These are phyloP conservation scores for Fusarium tanahbumbuense DNA, from an alignment of 2,329 filamentous ascomycete genomes.

Conservation along the genomic window DNA sequence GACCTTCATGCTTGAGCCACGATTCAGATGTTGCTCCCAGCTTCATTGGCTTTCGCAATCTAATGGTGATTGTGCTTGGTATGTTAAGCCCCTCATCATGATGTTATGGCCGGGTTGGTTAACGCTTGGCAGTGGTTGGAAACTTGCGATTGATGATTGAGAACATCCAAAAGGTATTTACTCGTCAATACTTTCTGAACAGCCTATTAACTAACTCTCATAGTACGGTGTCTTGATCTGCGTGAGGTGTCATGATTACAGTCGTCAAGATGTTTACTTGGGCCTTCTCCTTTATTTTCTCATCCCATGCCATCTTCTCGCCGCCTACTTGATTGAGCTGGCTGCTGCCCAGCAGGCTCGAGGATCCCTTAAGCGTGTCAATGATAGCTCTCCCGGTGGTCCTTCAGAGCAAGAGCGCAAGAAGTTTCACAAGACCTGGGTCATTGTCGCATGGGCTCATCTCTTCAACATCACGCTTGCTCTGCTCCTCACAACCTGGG, in stretches of 20 bases:
- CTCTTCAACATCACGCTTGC: constrained; percentile 85
- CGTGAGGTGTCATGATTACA: constrained; percentile 88
- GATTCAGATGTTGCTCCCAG: constrained; percentile 81
- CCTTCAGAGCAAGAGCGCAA: constrained; percentile 69
- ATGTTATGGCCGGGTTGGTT: constrained; percentile 26
- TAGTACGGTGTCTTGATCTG: constrained; percentile 97
- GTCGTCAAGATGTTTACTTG: constrained; percentile 78
- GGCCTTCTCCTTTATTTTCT: constrained; percentile 84
- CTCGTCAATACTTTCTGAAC: neutral
- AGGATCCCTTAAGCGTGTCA: constrained; percentile 67
- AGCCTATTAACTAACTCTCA: constrained; percentile 13
- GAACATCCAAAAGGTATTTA: constrained; percentile 88
- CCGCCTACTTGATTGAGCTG: constrained; percentile 90
- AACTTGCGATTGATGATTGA: constrained; percentile 96
- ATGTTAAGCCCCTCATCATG: constrained; percentile 48
- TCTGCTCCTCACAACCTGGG: constrained; percentile 81
- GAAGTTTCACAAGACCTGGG: constrained; percentile 81
- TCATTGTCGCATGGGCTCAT: constrained; percentile 82
- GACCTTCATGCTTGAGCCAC: constrained; percentile 86
- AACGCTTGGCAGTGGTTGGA: constrained; percentile 75
- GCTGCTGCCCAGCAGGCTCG: constrained; percentile 84
- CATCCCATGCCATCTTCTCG: constrained; percentile 89
- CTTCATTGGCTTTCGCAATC: constrained; percentile 92
- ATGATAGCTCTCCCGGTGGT: constrained; percentile 59
- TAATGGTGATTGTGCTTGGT: constrained; percentile 95